These are phyloP conservation scores for Cerioporus squamosus DNA, from an alignment of 1,284 basidiomycete species.

Conservation along the genomic window DNA sequence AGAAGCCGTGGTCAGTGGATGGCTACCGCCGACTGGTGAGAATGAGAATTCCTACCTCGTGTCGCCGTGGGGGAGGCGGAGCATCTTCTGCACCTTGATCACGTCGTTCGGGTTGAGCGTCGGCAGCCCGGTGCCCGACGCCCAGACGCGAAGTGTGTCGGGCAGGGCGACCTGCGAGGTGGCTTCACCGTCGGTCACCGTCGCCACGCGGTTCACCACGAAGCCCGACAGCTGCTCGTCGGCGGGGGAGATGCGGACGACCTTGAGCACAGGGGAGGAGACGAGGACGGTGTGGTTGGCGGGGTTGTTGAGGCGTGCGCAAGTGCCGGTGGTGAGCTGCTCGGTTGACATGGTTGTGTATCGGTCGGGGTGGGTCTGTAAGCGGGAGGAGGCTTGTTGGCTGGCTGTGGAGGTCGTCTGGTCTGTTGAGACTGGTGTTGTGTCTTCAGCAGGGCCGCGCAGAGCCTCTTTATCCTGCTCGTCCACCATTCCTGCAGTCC, in stretches of 20 bases:
- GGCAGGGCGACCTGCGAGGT: neutral
- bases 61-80: conserved; percentile 1
- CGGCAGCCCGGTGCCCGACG: neutral
- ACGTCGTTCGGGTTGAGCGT: neutral
- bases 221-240: neutral
- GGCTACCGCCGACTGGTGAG: neutral
- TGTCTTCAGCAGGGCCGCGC: too few species aligned
- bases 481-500: too few species aligned
- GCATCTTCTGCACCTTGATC: conserved; percentile 7
- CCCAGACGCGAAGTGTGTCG: neutral
- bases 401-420: neutral
- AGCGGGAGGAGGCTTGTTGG: neutral
- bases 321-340: neutral
- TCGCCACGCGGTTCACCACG: neutral
- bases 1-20: neutral
- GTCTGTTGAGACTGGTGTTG: too few species aligned
- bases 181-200: conserved; percentile 1
- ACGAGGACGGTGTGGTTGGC: neutral
- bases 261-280: neutral
- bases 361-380: neutral
- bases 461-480: too few species aligned
- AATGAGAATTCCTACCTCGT: neutral
- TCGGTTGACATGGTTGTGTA: neutral
- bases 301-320: neutral
- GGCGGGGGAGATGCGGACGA: neutral